Evolutionary conservation across 257 asterid genomes (phyloP), one percentile per base, ranked within the genome.

Genomic region (Nicotiana tabacum): DNA sequence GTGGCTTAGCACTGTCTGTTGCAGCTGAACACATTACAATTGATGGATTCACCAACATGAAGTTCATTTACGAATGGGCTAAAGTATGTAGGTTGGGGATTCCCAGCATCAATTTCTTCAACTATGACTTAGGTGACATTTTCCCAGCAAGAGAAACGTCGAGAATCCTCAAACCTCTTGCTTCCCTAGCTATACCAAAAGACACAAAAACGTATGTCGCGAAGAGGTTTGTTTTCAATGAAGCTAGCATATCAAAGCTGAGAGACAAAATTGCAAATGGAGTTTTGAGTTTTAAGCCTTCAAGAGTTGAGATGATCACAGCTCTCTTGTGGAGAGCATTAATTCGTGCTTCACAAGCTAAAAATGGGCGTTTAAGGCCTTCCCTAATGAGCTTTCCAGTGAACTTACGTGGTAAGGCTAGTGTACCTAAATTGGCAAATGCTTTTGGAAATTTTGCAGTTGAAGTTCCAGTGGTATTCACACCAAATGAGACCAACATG

Each of bases 281-380:
- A 51, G 48, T 12, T 24, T 10, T 57, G 17, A 1, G n/a, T 21
- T 60, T 56, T 10, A 21, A 58, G 18, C 81, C 74, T 35, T 56
- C 81, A 18, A 67, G 83, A 32, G 86, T 83, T n/a, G 27, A 13
- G 8, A 58, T 78, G n/a, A 79, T 78, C 30, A 77, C 60, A 13
- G 83, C 83, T 33, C 29, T 83, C n/a, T 65, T 83, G 30, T 83
- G 86, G 86, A 37, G 68, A 55, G 78, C 83, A 21, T 43, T 83
- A 2, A 77, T 83, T 51, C n/a, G 24, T 18, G 33, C 51, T 4
- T 35, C 65, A 60, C 46, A 43, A 57, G 66, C 74, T 17, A 82
- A 60, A 30, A 24, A 70, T 39, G 81, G 81, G 12, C 37, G 46
- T 33, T 82, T 60, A 51, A 82, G 77, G 27, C 76, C 81, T 9